Base-by-base conservation (phyloP, 345 rosid genomes). In the Gossypium thurberi region DNA sequence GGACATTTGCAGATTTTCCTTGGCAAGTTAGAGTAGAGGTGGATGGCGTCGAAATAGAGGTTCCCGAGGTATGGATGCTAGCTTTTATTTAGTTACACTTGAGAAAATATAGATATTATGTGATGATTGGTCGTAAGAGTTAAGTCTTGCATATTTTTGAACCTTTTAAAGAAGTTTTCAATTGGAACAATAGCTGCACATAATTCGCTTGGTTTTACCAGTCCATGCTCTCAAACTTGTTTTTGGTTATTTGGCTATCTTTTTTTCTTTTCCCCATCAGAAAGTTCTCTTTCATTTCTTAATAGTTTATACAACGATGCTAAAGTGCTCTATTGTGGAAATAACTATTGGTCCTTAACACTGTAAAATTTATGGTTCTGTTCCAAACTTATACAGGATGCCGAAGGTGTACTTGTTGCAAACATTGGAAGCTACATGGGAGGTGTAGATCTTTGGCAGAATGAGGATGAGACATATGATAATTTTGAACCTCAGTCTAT, bases 381-480 rank as follows among this genome's bases (percentile, higher is more conserved):
- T 61, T 74, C 23, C 55, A 14, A 76, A 81, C 64, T 42, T 77
- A 37, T 79, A 65, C 80, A 93, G 98, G 98, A 93, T 79, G 91
- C 90, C 42, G 98, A 91, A 79, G 97, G 98, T 43, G 87, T 93
- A 68, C 97, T 93, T 25, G 89, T 93, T 76, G 90, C 97, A 40
- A 93, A 93, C 82, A 93, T 93, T 58, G 98, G 97, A 75, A 93
- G 98, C 82, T 93, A 93, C 78, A 93, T 91, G 98, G 98, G 97
- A 43, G 97, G 98, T 48, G 97, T 93, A 18, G 98, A 93, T 75
- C 79, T 93, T 74, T 93, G 98, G 97, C 95, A 93, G 77, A 89
- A 91, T 47, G 92, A 91, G 78, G 97, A 91, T 70, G 98, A 93
- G 76, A 87, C 82, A 56, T 89, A 81, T 75, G 97, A 87, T 71